Evolutionary conservation across 2,329 filamentous ascomycete species (phyloP).

Genomic region (Fusarium nematophilum): DNA sequence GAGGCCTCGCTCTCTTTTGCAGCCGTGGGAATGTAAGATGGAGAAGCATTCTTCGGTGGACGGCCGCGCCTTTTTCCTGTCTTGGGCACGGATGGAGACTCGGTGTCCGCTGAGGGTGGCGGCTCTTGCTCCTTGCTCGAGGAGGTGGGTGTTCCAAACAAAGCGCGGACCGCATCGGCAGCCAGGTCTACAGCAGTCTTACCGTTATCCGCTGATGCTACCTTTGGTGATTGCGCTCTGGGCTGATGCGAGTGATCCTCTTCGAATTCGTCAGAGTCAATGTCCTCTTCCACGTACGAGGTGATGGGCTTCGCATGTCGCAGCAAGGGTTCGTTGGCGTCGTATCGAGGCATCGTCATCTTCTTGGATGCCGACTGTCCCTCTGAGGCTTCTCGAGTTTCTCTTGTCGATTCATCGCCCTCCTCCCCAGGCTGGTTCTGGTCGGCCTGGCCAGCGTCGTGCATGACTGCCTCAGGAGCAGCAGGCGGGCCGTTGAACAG

Average conservation of each 20-base stretch:
- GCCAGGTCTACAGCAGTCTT: constrained; percentile 54
- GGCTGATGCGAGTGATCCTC: constrained; percentile 52
- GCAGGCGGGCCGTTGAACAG: constrained; percentile 51
- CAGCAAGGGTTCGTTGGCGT: constrained; percentile 60
- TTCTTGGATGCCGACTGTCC: constrained; percentile 30
- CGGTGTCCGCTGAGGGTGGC: not conserved
- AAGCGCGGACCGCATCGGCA: constrained; percentile 47
- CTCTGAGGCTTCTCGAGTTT: constrained; percentile 22
- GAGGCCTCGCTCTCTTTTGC: not conserved
- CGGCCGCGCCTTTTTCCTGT: constrained; percentile 45
- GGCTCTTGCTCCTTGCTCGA: not conserved
- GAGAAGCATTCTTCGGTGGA: constrained; percentile 46
- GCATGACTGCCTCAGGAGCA: constrained; percentile 36
- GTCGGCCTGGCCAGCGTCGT: constrained; percentile 24
- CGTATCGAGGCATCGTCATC: constrained; percentile 45
- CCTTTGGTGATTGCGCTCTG: constrained; percentile 11
- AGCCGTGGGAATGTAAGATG: constrained; percentile 5
- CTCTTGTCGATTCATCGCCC: constrained; percentile 1
- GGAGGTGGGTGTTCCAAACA: constrained; percentile 37
- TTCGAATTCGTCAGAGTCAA: constrained; percentile 54
- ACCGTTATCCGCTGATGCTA: constrained; percentile 1
- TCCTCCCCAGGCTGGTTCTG: constrained; percentile 32
- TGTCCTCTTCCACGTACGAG: constrained; percentile 64
- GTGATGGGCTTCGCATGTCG: constrained; percentile 64
- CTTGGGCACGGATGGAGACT: constrained; percentile 12